A percentile compares a stretch with the other conserved stretches of the same genome.
Evolutionary conservation across 1,284 basidiomycete species (phyloP).

Genomic region (Ustilago cynodontis): DNA sequence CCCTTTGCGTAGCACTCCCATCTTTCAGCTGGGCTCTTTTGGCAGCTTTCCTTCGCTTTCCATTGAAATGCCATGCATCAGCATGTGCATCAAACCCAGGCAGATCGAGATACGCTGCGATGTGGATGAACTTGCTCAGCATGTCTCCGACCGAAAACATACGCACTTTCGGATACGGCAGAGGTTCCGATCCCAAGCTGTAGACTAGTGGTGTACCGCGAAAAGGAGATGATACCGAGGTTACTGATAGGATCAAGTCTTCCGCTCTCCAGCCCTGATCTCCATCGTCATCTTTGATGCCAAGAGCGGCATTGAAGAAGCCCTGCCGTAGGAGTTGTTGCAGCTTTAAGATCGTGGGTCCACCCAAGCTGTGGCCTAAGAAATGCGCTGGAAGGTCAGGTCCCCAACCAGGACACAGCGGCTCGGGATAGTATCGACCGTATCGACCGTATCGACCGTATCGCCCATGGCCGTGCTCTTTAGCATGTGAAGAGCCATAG

Average conservation of each 20-base stretch:
- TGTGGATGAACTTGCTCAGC: conserved; percentile 48
- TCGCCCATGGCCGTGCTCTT: conserved; percentile 71
- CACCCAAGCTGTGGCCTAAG: conserved; percentile 75
- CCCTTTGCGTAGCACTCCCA: background rate
- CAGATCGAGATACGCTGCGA: conserved; percentile 45
- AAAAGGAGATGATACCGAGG: conserved; percentile 51
- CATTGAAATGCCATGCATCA: conserved; percentile 47
- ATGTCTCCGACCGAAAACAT: conserved; percentile 49
- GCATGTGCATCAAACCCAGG: conserved; percentile 50
- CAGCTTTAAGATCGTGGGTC: conserved; percentile 50
- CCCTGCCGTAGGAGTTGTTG: conserved; percentile 46
- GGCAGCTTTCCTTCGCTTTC: conserved; percentile 7
- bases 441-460: conserved; percentile 73
- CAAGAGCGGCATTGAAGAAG: conserved; percentile 46
- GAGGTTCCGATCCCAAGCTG: conserved; percentile 42
- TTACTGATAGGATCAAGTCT: conserved; percentile 48
- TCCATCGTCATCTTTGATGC: background rate
- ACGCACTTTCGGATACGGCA: conserved; percentile 46
- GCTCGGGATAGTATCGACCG: conserved; percentile 71
- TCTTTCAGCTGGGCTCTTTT: background rate
- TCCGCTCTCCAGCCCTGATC: conserved; percentile 10
- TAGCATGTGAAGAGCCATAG: conserved; percentile 72
- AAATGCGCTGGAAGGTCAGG: conserved; percentile 73
- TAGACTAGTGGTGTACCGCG: conserved; percentile 59
- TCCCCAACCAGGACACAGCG: conserved; percentile 75